These are phyloP conservation scores for Rhodotorula mucilaginosa DNA, from an alignment of 1,284 basidiomycete genomes.

Conservation along the genomic window DNA sequence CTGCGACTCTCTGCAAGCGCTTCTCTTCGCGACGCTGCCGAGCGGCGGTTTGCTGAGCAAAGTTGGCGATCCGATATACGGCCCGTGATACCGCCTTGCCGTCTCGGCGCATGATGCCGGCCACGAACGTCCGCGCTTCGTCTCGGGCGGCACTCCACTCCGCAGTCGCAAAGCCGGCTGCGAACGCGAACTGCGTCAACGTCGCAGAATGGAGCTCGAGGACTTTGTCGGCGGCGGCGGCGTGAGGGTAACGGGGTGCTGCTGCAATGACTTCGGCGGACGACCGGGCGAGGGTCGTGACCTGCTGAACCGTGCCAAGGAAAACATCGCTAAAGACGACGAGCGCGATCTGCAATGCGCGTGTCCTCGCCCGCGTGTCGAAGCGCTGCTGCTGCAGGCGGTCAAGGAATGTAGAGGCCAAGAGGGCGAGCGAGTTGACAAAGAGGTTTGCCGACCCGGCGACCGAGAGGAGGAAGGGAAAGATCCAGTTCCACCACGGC, in stretches of 20 bases:
- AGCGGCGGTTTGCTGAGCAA: constrained; percentile 15
- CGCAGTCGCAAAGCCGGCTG: neutral
- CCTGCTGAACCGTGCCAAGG: constrained; percentile 1
- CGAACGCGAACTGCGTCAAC: constrained; percentile 33
- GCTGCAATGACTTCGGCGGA: constrained; percentile 7
- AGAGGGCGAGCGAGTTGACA: constrained; percentile 40
- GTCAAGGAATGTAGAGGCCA: constrained; percentile 37
- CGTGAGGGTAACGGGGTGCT: constrained; percentile 29
- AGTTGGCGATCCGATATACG: constrained; percentile 25
- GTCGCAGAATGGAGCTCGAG: constrained; percentile 37
- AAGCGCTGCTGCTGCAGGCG: constrained; percentile 36
- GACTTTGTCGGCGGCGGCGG: constrained; percentile 25
- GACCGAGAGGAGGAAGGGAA: constrained; percentile 40
- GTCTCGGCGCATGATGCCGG: constrained; percentile 24
- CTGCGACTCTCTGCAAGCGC: constrained; percentile 12
- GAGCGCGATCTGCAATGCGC: constrained; percentile 34
- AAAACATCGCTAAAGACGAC: constrained; percentile 37
- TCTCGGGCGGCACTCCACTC: constrained; percentile 28
- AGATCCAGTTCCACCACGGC: constrained; percentile 40
- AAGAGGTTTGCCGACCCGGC: constrained; percentile 30
- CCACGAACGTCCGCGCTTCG: constrained; percentile 19
- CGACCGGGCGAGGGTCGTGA: neutral
- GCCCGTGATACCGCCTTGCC: constrained; percentile 20
- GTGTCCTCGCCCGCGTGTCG: constrained; percentile 19
- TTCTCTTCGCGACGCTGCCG: constrained; percentile 19